Percentiles rank a stretch among this genome's conserved stretches.
phyloP scores from a whole-genome alignment of 352 stramenopile species.

The Discostella stelligera region DNA sequence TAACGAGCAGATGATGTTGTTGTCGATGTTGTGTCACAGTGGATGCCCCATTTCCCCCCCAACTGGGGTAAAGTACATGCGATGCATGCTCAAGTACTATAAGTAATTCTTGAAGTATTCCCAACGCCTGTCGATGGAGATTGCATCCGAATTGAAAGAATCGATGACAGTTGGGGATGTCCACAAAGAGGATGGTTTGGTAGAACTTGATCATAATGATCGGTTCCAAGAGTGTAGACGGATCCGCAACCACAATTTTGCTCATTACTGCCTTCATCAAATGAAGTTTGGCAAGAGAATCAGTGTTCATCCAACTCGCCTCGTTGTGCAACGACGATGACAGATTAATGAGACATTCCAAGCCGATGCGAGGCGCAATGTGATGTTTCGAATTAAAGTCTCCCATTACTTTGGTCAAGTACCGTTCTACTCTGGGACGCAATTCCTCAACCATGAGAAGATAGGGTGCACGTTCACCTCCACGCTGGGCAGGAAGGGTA shows the following conservation, averaged over 20 bases:
- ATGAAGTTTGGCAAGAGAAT: constrained; percentile 30
- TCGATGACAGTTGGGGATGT: constrained; percentile 29
- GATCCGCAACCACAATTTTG: constrained; percentile 3
- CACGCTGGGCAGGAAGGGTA: background rate
- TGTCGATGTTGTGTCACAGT: background rate
- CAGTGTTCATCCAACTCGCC: background rate
- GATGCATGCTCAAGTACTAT: constrained; percentile 19
- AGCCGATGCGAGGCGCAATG: background rate
- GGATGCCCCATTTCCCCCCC: background rate
- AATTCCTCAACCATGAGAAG: constrained; percentile 27
- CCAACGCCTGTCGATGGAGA: constrained; percentile 17
- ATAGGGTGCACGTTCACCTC: constrained; percentile 2
- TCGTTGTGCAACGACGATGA: background rate
- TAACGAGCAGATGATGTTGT: constrained; percentile 41
- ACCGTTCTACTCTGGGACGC: constrained; percentile 17
- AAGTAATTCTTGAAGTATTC: constrained; percentile 27
- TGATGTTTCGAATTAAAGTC: constrained; percentile 3
- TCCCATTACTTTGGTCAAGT: constrained; percentile 31
- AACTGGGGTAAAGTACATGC: constrained; percentile 16
- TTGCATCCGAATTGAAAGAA: constrained; percentile 13
- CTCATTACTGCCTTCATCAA: constrained; percentile 26
- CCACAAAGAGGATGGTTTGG: constrained; percentile 27
- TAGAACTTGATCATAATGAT: constrained; percentile 15
- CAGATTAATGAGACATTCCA: constrained; percentile 33
- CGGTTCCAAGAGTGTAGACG: background rate